Conservation (phyloP, 495 filamentous ascomycete species). For the Talaromyces wortmannii region DNA sequence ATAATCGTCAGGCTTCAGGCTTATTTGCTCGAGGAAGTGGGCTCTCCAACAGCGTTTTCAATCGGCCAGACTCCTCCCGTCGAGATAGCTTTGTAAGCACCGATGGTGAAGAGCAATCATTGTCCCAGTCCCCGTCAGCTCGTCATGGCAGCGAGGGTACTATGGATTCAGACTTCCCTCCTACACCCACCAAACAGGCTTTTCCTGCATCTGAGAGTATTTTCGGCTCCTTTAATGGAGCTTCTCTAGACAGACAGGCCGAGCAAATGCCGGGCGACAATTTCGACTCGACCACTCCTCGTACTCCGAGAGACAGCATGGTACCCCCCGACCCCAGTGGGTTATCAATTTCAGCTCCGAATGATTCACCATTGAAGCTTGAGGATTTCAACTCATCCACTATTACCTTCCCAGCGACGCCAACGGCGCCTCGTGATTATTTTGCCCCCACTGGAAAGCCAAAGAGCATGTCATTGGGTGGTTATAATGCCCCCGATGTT, state of each 20-base stretch:
- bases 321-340: constrained; percentile 75
- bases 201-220: constrained; percentile 9
- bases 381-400: constrained; percentile 35
- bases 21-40: constrained; percentile 61
- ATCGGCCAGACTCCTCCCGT: constrained; percentile 44
- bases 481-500: constrained; percentile 54
- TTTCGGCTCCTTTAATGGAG: neutral
- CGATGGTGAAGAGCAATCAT: constrained; percentile 61
- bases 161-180: constrained; percentile 70
- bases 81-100: constrained; percentile 71
- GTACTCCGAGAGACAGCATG: constrained; percentile 70
- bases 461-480: constrained; percentile 46
- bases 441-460: constrained; percentile 41
- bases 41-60: constrained; percentile 59
- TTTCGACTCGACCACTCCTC: constrained; percentile 56
- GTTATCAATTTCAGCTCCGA: constrained; percentile 64
- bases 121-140: constrained; percentile 48
- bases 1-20: constrained; percentile 27
- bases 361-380: constrained; percentile 13
- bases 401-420: constrained; percentile 64
- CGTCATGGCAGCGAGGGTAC: constrained; percentile 53
- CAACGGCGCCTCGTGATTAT: constrained; percentile 62
- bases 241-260: neutral
- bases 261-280: constrained; percentile 20
- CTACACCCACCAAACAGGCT: constrained; percentile 83